Base-by-base conservation (phyloP, 768 basidiomycete species). In the Clitopilus hobsonii region DNA sequence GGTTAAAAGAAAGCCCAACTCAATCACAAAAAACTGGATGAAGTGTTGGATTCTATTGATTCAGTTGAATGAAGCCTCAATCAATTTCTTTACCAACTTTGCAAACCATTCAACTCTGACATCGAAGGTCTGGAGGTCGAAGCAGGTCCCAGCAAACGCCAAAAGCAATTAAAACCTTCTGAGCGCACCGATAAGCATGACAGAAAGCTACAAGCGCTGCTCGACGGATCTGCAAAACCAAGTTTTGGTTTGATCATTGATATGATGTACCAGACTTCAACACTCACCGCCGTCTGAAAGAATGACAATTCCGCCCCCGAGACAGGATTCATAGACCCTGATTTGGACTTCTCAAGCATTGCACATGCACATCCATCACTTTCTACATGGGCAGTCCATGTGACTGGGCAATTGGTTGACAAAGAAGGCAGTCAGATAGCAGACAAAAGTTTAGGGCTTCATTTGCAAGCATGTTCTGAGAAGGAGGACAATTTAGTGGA, bases 221-320 rank as follows among this genome's bases (percentile, higher is more conserved):
- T 61, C 6, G 54, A 58, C 49, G 57, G 60, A 2, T 45, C 51
- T 20, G 53, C 58, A 49, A 58, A 61, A 49, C 58, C 60, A 22
- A 36, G 47, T n/a, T 53, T 61, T 49, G 55, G 55, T 16, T 26
- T 25, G 13, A 56, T 58, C 22, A 38, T 61, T 30, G 26, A 61
- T 16, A 32, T 56, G 11, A 32, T 58, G 2, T 52, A 55, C 20
- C 7, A 49, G 29, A 54, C 52, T 56, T 30, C 60, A n/a, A 18
- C 16, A 13, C 8, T n/a, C 18, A 38, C 50, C 8, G n/a, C 53
- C 52, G 41, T 50, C 49, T 14, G 53, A 54, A 25, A 29, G 18
- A 38, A 56, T 56, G 56, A 57, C n/a, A n/a, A n/a, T n/a, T 45
- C 20, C 52, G 54, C 23, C 10, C 20, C 22, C 28, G 32, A 11